A percentile compares a stretch with the other conserved stretches of the same genome.
Conservation (phyloP, 805 yeast species). For the Starmerella cellae region DNA sequence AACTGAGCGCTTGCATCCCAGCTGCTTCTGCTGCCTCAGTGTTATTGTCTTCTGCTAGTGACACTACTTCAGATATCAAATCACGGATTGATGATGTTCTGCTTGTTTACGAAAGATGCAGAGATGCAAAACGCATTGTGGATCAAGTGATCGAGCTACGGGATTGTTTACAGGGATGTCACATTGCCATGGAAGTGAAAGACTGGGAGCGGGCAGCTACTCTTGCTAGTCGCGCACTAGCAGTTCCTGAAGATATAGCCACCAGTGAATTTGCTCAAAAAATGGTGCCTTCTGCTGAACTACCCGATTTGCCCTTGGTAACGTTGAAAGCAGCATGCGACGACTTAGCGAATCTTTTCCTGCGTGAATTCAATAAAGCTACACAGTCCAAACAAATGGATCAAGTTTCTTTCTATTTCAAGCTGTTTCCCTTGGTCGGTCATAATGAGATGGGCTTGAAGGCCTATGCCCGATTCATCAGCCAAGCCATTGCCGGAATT, state of each 20-base stretch:
- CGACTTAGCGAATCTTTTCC: slow-evolving; percentile 45
- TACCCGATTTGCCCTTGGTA: slow-evolving; percentile 63
- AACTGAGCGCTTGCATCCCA: slow-evolving; percentile 7
- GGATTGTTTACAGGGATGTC: slow-evolving; percentile 48
- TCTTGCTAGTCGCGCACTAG: slow-evolving; percentile 42
- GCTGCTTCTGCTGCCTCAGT: slow-evolving; percentile 11
- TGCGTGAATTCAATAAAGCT: slow-evolving; percentile 54
- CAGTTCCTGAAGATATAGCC: slow-evolving; percentile 41
- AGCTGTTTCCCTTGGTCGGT: slow-evolving; percentile 75
- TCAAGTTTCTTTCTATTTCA: slow-evolving; percentile 63
- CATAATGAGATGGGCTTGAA: slow-evolving; percentile 57
- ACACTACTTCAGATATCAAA: slow-evolving; percentile 6
- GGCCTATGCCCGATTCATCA: slow-evolving; percentile 74
- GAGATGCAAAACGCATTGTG: slow-evolving; percentile 50
- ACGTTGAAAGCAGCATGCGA: slow-evolving; percentile 46
- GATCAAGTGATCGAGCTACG: slow-evolving; percentile 52
- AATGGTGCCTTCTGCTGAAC: slow-evolving; percentile 74
- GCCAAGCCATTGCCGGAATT: slow-evolving; percentile 69
- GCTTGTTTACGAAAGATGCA: slow-evolving; percentile 34
- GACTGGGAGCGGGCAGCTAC: slow-evolving; percentile 72
- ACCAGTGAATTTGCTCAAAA: slow-evolving; percentile 60
- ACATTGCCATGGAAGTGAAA: slow-evolving; percentile 51
- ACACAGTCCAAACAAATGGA: slow-evolving; percentile 53
- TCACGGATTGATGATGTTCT: slow-evolving; percentile 11
- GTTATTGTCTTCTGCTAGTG: slow-evolving; percentile 12